Base-by-base conservation (phyloP, 257 asterid genomes). In the Gentiana dahurica region DNA sequence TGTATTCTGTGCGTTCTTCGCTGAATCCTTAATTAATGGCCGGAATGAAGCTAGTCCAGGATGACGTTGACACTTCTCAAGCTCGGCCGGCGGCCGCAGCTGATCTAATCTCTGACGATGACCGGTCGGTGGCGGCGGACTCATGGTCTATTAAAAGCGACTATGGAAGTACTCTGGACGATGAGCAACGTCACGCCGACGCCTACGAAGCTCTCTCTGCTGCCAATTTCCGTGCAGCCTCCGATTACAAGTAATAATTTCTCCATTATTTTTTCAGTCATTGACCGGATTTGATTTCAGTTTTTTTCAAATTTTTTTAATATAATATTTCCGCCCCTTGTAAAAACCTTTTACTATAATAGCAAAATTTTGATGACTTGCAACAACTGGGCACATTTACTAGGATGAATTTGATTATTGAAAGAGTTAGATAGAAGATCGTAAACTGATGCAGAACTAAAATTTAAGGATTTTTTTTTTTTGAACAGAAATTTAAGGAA, bases 131-230 rank as follows among this genome's bases (percentile, higher is more conserved):
- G 9, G 94, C 97, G 53, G 97, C 97, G 3, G 99, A 88, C 78
- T 92, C 97, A 0, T 92, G 99, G 99, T 92, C 97, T 38, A 88
- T 88, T 39, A 88, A 88, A 88, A 92, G 99, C 71, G 97, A 92
- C 57, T 92, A 92, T 51, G 97, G 97, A 34, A 92, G 99, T 69
- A 92, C 99, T 66, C 97, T 92, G 6, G 99, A 92, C 68, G 97
- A 92, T 65, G 99, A 88, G 48, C 99, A 92, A 66, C 97, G 97
- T 51, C 99, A 92, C 63, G 91, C 91, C 54, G 99, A 88, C 56
- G 99, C 99, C 56, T 75, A 97, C 39, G 99, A 92, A 72, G 94
- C 99, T 43, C 97, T 92, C 63, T 77, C 89, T 39, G 82, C 78
- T 5, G 84, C 75, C 44, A 57, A 76, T 59, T 78, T 71, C 65